A percentile compares a stretch with the other conserved stretches of the same genome.
Evolutionary conservation across 352 stramenopile genomes (phyloP).

Genomic region (Blastocystis sp.): DNA sequence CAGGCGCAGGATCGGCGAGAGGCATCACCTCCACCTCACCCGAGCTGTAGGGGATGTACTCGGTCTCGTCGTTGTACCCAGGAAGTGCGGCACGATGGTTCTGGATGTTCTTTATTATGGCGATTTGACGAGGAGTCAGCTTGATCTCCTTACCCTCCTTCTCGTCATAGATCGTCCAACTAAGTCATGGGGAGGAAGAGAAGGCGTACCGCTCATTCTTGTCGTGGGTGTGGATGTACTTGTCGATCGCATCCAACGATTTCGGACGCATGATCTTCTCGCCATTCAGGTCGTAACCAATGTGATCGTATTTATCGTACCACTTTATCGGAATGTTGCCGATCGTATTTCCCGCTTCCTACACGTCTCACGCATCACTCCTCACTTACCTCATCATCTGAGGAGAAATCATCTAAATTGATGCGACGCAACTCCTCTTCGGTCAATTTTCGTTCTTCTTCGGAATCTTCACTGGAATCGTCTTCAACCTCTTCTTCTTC

Average conservation of each 20-base stretch:
- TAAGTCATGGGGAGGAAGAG: background rate
- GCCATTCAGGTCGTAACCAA: constrained; percentile 94
- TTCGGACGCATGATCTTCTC: constrained; percentile 89
- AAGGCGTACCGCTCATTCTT: constrained; percentile 44
- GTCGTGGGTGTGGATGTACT: constrained; percentile 65
- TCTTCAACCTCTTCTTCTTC: constrained; percentile 70
- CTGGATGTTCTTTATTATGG: constrained; percentile 94
- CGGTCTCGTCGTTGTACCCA: constrained; percentile 82
- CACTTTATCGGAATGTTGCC: constrained; percentile 95
- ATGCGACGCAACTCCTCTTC: constrained; percentile 71
- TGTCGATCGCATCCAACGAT: constrained; percentile 79
- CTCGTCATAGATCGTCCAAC: constrained; percentile 92
- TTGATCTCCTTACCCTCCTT: constrained; percentile 95
- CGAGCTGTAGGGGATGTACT: constrained; percentile 81
- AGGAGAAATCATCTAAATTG: constrained; percentile 95
- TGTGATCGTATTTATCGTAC: constrained; percentile 99
- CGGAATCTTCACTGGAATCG: constrained; percentile 69
- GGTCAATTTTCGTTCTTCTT: constrained; percentile 72
- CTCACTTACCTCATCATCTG: constrained; percentile 81
- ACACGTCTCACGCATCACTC: constrained; percentile 68
- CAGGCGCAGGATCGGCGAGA: constrained; percentile 76
- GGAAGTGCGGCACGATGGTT: constrained; percentile 80
- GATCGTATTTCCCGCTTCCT: constrained; percentile 89
- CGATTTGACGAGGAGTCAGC: constrained; percentile 88
- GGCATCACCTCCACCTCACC: constrained; percentile 79